phyloP scores from a whole-genome alignment of 106 monocot species.

The Iris macrosiphon region DNA sequence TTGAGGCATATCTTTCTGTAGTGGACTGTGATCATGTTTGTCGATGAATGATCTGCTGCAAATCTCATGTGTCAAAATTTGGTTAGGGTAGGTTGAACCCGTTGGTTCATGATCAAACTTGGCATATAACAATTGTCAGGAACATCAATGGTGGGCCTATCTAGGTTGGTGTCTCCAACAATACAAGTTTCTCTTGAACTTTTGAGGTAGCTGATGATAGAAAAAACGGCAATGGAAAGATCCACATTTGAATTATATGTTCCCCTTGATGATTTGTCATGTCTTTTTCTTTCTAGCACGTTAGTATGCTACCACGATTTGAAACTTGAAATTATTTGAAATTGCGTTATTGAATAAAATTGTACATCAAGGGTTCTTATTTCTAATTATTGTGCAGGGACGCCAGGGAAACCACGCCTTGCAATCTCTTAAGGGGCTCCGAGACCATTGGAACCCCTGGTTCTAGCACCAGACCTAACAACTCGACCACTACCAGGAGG shows the following conservation, averaged over 20 bases:
- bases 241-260: too few species aligned
- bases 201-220: too few species aligned
- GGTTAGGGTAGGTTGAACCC: neutral
- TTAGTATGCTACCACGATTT: neutral
- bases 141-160: neutral
- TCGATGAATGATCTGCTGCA: neutral
- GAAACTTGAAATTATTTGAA: neutral
- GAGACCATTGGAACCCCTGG: constrained; percentile 48
- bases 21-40: constrained; percentile 12
- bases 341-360: neutral
- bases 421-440: constrained; percentile 53
- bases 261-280: too few species aligned
- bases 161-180: neutral
- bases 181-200: too few species aligned
- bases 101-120: neutral
- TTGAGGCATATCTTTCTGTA: neutral
- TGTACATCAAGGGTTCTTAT: neutral
- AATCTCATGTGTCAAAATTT: neutral
- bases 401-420: constrained; percentile 75
- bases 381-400: constrained; percentile 18
- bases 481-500: constrained; percentile 11
- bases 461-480: constrained; percentile 44
- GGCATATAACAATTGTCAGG: neutral
- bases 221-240: too few species aligned
- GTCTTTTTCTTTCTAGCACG: neutral